Base-by-base conservation (phyloP, 164 flowering plant species). In the Dillenia turbinata region DNA sequence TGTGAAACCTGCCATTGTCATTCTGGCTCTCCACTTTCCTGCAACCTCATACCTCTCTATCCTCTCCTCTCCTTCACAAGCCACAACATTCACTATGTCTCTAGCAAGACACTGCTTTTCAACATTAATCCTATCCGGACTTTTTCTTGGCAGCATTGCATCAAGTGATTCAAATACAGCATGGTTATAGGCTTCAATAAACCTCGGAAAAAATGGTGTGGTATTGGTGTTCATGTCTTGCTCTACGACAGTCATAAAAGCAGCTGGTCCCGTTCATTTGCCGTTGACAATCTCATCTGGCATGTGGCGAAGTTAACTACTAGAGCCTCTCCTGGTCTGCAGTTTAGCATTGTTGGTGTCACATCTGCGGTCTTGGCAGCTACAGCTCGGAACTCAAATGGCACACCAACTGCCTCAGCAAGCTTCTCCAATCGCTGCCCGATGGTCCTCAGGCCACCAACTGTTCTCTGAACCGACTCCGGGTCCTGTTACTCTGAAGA, bases 91-190 rank as follows among this genome's bases (percentile, higher is more conserved):
- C 19, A 74, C 78, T 5, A 74, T 61, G 14, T 74, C 78, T 49
- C 70, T 55, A 2, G 78, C 78, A 43, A 71, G 22, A 33, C 78
- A 74, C 9, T 70, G 75, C 44, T 67, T 66, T 66, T 74, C 78
- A 47, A 67, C 72, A 13, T 54, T 67, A 3, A 74, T 65, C 44
- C 78, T 19, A 22, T 74, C 74, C 54, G 56, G 63, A 14, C 46
- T 45, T 12, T 67, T 66, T 56, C 78, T 54, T 1, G 75, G 48
- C 69, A 66, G 44, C 9, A 69, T 61, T 1, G 26, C 69, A 44
- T 74, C 78, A 5, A 74, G 63, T 0, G 78, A 74, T 49, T 74
- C 78, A 16, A 74, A 74, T 57, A 74, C 61, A 3, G 78, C 78
- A 2, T 44, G 71, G 7, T 74, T 69, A 12, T 63, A 57, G 14